Evolutionary conservation across 192 early-diverging fungal genomes (phyloP).

Genomic region (Umbelopsis sp.): DNA sequence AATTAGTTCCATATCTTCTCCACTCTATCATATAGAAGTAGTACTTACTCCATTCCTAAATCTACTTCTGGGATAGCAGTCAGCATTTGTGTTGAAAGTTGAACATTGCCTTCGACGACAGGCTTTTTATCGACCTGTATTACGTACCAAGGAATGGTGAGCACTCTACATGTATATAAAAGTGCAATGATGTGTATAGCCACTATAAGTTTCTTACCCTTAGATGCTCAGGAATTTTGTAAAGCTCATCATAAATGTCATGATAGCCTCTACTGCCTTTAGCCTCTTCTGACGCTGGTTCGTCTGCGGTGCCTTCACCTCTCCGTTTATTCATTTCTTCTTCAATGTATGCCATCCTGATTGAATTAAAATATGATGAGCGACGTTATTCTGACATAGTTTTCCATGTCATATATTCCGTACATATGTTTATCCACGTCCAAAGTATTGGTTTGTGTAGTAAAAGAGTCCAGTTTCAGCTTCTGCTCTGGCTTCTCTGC

Average conservation of each 20-base stretch:
- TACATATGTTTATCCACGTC: slow-evolving; percentile 84
- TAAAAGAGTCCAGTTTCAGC: slow-evolving; percentile 64
- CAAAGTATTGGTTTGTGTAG: slow-evolving; percentile 71
- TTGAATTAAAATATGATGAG: not conserved
- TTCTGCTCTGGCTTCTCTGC: slow-evolving; percentile 36
- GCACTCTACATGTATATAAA: not conserved
- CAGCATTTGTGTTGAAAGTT: slow-evolving; percentile 84
- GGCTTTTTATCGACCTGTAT: slow-evolving; percentile 58
- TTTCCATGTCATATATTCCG: not conserved
- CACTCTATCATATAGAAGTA: not conserved
- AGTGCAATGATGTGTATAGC: not conserved
- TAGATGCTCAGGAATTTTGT: slow-evolving; percentile 66
- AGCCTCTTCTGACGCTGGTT: slow-evolving; percentile 32
- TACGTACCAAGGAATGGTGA: not conserved
- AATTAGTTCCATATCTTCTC: not conserved
- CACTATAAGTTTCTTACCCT: slow-evolving; percentile 30
- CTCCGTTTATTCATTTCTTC: slow-evolving; percentile 65
- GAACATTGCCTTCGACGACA: slow-evolving; percentile 82
- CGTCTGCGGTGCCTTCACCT: slow-evolving; percentile 43
- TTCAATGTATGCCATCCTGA: slow-evolving; percentile 84
- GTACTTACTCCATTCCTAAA: slow-evolving; percentile 74
- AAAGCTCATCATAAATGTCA: slow-evolving; percentile 62
- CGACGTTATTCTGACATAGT: not conserved
- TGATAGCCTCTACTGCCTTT: slow-evolving; percentile 41
- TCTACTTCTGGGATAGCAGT: slow-evolving; percentile 92